These are phyloP conservation scores for Sclerotinia sclerotiorum DNA, from an alignment of 2,329 filamentous ascomycete genomes.

Conservation along the genomic window DNA sequence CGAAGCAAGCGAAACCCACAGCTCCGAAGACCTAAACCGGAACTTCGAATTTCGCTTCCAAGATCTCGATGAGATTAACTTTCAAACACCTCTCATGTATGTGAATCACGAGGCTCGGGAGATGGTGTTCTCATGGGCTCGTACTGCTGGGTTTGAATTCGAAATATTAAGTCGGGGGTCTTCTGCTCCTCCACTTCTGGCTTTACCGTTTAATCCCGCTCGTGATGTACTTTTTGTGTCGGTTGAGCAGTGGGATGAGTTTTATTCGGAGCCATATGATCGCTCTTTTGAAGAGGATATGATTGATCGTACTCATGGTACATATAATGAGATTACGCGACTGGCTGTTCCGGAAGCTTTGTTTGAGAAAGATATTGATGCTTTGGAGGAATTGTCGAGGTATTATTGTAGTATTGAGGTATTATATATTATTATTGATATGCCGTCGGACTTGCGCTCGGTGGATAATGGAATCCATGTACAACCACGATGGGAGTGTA, in stretches of 20 bases:
- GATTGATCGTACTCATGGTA: not conserved
- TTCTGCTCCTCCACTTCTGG: not conserved
- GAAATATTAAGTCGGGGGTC: not conserved
- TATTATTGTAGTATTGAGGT: not conserved
- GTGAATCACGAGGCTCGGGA: not conserved
- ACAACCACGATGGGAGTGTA: not conserved
- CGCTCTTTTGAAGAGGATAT: not conserved
- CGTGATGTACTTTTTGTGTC: not conserved
- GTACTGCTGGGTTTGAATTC: not conserved
- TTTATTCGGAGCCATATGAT: not conserved
- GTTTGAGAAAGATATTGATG: not conserved
- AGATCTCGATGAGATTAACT: not conserved
- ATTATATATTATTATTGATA: not conserved
- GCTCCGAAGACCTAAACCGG: not conserved
- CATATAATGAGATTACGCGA: not conserved
- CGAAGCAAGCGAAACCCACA: not conserved
- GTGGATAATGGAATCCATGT: not conserved
- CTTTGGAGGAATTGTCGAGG: not conserved
- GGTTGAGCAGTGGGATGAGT: not conserved
- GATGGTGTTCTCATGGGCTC: not conserved
- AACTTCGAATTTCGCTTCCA: not conserved
- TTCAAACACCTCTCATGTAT: not conserved
- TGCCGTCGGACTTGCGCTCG: not conserved
- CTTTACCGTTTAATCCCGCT: not conserved
- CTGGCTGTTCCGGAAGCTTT: not conserved